Conservation (phyloP, 2,329 filamentous ascomycete genomes). For the Pseudocercospora vitis region DNA sequence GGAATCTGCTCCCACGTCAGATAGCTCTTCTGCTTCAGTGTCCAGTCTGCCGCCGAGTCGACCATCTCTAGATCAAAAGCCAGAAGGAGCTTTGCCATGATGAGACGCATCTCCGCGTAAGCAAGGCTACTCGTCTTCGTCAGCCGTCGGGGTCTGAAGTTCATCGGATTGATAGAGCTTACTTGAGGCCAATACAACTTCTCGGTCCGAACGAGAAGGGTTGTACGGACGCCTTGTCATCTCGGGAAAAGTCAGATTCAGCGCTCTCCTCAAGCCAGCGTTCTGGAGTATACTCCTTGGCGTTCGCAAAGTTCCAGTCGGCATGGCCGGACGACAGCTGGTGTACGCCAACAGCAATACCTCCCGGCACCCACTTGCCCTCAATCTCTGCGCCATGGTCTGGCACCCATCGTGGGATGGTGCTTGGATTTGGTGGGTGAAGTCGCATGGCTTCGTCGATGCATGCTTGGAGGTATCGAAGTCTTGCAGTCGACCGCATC, state of each 20-base stretch:
- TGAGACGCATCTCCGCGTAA: constrained; percentile 40
- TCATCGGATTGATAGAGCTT: neutral
- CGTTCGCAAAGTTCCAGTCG: constrained; percentile 11
- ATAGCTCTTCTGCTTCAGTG: constrained; percentile 25
- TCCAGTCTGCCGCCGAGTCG: constrained; percentile 2
- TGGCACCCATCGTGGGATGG: constrained; percentile 5
- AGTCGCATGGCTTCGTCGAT: constrained; percentile 17
- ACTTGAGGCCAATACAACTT: constrained; percentile 14
- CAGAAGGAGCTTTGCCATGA: constrained; percentile 21
- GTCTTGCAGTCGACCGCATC: neutral
- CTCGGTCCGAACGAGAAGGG: constrained; percentile 24
- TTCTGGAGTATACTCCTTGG: constrained; percentile 12
- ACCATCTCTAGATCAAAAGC: constrained; percentile 12
- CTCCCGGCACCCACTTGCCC: constrained; percentile 19
- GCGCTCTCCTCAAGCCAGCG: constrained; percentile 16
- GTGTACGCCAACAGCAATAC: constrained; percentile 17
- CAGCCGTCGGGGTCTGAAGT: neutral
- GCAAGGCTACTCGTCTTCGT: constrained; percentile 31
- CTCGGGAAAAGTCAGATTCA: constrained; percentile 26
- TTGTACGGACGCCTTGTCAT: constrained; percentile 32
- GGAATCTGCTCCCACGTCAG: constrained; percentile 37
- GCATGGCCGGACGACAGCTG: constrained; percentile 4
- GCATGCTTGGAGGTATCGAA: constrained; percentile 14
- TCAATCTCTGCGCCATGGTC: constrained; percentile 11
- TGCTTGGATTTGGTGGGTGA: constrained; percentile 12